Evolutionary conservation across 2,329 filamentous ascomycete species (phyloP), one percentile per base, ranked within the genome.

Genomic region (Davidsoniella eucalypti): DNA sequence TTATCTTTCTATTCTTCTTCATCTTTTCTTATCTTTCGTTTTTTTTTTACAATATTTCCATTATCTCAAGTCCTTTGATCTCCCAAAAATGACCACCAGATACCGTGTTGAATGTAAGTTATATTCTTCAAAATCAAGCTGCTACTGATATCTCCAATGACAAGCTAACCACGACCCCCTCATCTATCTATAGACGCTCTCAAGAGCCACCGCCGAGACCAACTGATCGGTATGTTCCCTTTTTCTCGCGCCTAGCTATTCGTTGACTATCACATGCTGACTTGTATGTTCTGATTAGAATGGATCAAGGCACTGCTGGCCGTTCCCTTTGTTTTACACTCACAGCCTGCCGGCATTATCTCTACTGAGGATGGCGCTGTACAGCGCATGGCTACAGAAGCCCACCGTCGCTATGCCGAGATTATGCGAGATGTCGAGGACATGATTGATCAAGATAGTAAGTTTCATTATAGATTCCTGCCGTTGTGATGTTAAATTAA

Each of bases 261-360:
- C 16, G 12, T 33, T 9, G 29, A 33, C 12, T 12, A 4, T 33
- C 29, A 33, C 2, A 4, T 33, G 29, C 12, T 33, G 12, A 33
- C 9, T 33, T 9, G 17, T 38, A 26, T 29, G 79, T 33, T 33
- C 29, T 33, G 29, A 5, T 33, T 33, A 33, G 87, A 94, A 82
- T 96, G 90, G 90, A 86, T 96, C 71, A 96, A 98, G 67, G 85
- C 83, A 38, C 75, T 96, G 3, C 71, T 96, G 10, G 92, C 92
- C 1, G 90, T 96, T 0, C 92, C 92, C 0, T 98, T 98, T 62
- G 90, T 98, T 38, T 76, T 98, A 49, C 87, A 94, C 64, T 95
- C 90, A 1, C 88, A 96, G 62, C 92, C 92, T 3, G 93, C 87
- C 1, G 87, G 87, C 17, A 78, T 87, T 40, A 87, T 90, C 59